A percentile compares a stretch with the other conserved stretches of the same genome.
Evolutionary conservation across 2,329 filamentous ascomycete species (phyloP).

Genomic region (Penicillium sclerotiorum): DNA sequence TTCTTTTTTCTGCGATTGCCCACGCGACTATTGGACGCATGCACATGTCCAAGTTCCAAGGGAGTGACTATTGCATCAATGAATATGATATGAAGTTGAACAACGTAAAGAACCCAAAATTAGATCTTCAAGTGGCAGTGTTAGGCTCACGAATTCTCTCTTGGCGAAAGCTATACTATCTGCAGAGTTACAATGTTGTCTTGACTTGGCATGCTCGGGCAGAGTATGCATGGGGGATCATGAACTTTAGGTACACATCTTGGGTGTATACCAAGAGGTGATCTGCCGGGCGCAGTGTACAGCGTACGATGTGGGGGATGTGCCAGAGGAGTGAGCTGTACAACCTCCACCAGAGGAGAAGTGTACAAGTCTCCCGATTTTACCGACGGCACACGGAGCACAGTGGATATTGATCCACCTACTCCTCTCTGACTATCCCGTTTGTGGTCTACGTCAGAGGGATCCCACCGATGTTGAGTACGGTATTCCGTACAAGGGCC

Average conservation of each 20-base stretch:
- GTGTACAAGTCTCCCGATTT: too few species aligned
- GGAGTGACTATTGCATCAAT: too few species aligned
- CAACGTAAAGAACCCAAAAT: not conserved
- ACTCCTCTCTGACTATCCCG: not conserved
- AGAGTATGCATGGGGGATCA: conserved; percentile 17
- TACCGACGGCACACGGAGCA: not conserved
- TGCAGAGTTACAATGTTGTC: conserved; percentile 7
- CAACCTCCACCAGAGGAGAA: not conserved
- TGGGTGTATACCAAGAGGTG: conserved; percentile 17
- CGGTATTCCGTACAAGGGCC: not conserved
- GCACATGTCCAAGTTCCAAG: not conserved
- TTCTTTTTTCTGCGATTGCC: not conserved
- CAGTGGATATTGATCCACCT: not conserved
- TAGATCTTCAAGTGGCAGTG: conserved; percentile 1
- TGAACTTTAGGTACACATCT: not conserved
- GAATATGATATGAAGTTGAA: not conserved
- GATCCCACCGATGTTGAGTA: too few species aligned
- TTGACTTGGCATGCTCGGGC: conserved; percentile 17
- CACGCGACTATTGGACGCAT: conserved; percentile 9
- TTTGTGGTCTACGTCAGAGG: conserved; percentile 10
- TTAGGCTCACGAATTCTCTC: not conserved
- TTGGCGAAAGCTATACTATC: not conserved
- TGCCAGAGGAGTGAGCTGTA: conserved; percentile 9
- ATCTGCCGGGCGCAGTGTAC: conserved; percentile 11
- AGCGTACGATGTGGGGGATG: conserved; percentile 9